Percentiles rank a stretch among this genome's conserved stretches.
phyloP scores from a whole-genome alignment of 805 yeast species.

The Groenewaldozyma tartarivorans region DNA sequence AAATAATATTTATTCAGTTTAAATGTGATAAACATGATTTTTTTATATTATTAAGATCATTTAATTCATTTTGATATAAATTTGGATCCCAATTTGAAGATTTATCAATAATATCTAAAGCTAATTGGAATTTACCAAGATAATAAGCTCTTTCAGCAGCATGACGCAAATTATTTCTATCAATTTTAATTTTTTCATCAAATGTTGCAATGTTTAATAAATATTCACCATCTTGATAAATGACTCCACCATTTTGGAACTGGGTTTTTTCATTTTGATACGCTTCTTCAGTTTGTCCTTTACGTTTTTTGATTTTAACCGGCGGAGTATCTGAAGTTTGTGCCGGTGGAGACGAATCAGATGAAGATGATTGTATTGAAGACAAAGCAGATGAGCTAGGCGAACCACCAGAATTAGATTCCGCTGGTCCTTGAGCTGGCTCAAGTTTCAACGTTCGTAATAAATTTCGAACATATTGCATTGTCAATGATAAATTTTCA shows the following conservation, averaged over 20 bases:
- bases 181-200: conserved; percentile 34
- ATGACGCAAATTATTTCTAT: conserved; percentile 45
- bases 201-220: conserved; percentile 8
- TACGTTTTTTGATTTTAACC: conserved; percentile 32
- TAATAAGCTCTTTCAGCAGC: conserved; percentile 59
- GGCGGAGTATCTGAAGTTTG: background rate
- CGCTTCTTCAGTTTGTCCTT: conserved; percentile 62
- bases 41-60: conserved; percentile 32
- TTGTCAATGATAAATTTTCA: no score
- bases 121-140: conserved; percentile 39
- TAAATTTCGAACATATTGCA: background rate
- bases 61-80: conserved; percentile 35
- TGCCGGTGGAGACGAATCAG: background rate
- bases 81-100: conserved; percentile 31
- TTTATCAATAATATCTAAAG: conserved; percentile 37
- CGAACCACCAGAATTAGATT: background rate
- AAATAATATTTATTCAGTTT: no score
- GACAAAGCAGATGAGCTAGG: background rate
- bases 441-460: background rate
- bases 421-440: background rate
- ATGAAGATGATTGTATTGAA: no score
- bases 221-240: conserved; percentile 14
- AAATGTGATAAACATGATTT: conserved; percentile 1
- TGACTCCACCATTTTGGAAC: conserved; percentile 39
- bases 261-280: conserved; percentile 42